Base-by-base conservation (phyloP, 2,329 filamentous ascomycete species). In the Tricladium varicosporioides region DNA sequence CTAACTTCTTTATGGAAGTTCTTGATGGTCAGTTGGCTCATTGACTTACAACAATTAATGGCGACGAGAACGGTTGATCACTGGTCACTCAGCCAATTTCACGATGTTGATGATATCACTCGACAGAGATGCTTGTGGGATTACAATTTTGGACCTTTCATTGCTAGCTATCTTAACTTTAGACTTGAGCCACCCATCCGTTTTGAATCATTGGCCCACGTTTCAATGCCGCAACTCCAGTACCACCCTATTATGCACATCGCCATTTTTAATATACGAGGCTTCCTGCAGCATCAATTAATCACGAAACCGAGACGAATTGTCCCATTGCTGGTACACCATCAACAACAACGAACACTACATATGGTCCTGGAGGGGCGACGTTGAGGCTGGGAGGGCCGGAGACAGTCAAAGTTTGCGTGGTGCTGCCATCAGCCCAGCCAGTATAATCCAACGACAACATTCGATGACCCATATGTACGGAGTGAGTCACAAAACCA, bases 401-500 rank as follows among this genome's bases (percentile, higher is more conserved):
- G 11, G 70, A 80, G 48, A 81, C 80, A 9, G 72, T 77, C 56
- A 85, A 66, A 19, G 73, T 78, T 61, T 81, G 77, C 19, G 60
- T 57, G 18, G 69, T 72, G 43, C 65, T 61, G 10, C 75, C 75
- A 1, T 74, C 65, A n/a, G 64, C 65, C 68, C 78, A 84, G 42
- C 77, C 79, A 16, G 70, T 71, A 46, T 67, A 71, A 60, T 84
- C 81, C 43, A 85, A 72, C 63, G 78, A 76, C 43, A 80, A 56
- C 77, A 84, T 80, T 10, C 81, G 77, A 61, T 84, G 81, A 45
- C 81, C 80, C 83, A 85, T 85, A 66, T 85, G 82, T 16, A 85
- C 65, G 1, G 76, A 78, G 68, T 86, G 83, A 36, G 83, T 85
- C 44, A 84, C 79, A 62, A 82, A 85, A 5, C 83, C 83, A 45